Evolutionary conservation across 208 protist genomes (phyloP).

Genomic region (Crithidia fasciculata): DNA sequence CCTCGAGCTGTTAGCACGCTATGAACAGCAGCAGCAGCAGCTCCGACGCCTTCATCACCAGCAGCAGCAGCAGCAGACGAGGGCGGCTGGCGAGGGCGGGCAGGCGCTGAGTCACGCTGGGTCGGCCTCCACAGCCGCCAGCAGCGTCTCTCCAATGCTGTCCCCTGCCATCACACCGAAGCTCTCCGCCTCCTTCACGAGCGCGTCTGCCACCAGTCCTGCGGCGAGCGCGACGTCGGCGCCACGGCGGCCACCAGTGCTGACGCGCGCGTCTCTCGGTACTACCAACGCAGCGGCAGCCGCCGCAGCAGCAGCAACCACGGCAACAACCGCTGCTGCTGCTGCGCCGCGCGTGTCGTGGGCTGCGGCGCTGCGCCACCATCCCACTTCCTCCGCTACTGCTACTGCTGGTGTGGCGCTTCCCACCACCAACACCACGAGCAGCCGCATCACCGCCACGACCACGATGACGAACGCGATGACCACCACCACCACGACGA

Average conservation of each 20-base stretch:
- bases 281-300: not conserved
- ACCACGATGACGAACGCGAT: constrained; percentile 27
- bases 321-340: not conserved
- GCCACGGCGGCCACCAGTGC: constrained; percentile 6
- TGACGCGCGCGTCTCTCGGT: constrained; percentile 9
- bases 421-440: not conserved
- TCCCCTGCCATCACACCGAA: constrained; percentile 3
- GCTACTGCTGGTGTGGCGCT: not conserved
- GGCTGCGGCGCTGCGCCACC: constrained; percentile 30
- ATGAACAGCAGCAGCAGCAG: constrained; percentile 27
- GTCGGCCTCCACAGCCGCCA: not conserved
- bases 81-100: too few species aligned
- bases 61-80: not conserved
- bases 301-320: not conserved
- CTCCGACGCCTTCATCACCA: constrained; percentile 22
- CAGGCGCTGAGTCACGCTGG: too few species aligned
- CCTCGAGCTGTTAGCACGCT: constrained; percentile 30
- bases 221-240: not conserved
- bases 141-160: not conserved
- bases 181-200: constrained; percentile 7
- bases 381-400: not conserved
- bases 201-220: not conserved
- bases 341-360: constrained; percentile 15
- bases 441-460: constrained; percentile 14
- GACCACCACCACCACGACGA: constrained; percentile 4